phyloP scores from a whole-genome alignment of 257 asterid genomes.

The Solanum clarkiae region DNA sequence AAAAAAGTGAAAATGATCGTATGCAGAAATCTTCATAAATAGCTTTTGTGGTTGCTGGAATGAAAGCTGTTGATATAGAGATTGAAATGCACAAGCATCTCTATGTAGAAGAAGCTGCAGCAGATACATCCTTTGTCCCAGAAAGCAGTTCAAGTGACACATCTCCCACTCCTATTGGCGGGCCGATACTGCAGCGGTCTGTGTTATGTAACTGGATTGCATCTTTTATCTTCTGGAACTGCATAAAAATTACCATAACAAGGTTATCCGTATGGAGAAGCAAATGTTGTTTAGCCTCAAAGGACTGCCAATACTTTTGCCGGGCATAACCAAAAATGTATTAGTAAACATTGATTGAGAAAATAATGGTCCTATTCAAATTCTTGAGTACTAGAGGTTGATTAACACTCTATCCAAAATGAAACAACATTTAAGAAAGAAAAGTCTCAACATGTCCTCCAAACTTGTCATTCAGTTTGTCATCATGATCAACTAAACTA shows the following conservation, averaged over 20 bases:
- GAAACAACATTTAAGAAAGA: neutral
- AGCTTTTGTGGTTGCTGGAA: neutral
- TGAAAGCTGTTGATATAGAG: neutral
- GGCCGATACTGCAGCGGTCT: conserved; percentile 87
- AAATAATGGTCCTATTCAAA: neutral
- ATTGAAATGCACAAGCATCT: neutral
- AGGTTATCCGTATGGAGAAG: neutral
- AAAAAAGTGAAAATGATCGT: neutral
- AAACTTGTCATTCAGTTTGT: neutral
- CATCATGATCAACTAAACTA: neutral
- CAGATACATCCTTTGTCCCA: conserved; percentile 32
- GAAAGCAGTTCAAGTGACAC: conserved; percentile 32
- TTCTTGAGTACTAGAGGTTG: neutral
- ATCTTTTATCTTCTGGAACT: conserved; percentile 88
- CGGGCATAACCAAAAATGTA: neutral
- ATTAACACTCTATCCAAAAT: neutral
- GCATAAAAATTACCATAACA: conserved; percentile 2
- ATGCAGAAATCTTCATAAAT: conserved; percentile 5
- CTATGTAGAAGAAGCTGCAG: conserved; percentile 28
- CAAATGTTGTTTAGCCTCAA: neutral
- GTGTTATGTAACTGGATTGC: conserved; percentile 71
- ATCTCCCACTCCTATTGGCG: conserved; percentile 71
- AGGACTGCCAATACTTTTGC: neutral
- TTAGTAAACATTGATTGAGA: neutral
- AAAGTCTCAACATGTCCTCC: neutral